Base-by-base conservation (phyloP, 2,329 filamentous ascomycete species). In the Aspergillus sp. region DNA sequence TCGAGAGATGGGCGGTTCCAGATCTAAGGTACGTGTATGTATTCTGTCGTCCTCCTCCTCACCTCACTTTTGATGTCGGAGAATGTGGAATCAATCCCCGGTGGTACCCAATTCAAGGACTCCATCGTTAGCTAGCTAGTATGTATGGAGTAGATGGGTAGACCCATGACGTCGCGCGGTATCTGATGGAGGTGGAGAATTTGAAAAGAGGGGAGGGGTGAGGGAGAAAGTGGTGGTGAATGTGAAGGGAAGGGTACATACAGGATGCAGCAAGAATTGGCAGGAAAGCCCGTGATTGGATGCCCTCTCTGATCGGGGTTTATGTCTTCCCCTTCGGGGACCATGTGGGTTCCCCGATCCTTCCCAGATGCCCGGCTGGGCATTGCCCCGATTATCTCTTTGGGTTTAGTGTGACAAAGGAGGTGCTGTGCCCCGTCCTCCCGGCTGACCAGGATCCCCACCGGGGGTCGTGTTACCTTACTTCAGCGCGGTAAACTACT, bases 261-360 rank as follows among this genome's bases (percentile, higher is more conserved):
- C 32, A 36, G 32, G 32, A 36, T 13, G 32, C 32, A 36, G 11
- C 10, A 36, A 36, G 32, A 36, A 36, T 36, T 36, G 32, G 32
- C 32, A 36, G 32, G 32, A 36, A 13, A 36, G 32, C 32, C 50
- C 19, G 47, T 57, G 42, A 64, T 66, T 64, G 60, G 63, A 25
- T 57, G 60, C 58, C 61, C 39, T 61, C 63, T 54, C 59, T 57
- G 59, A 21, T 64, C 64, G 64, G 65, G 65, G 49, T 64, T 64
- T 59, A 66, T 54, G 42, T 25, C 21, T 55, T 54, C 44, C 48
- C 23, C 39, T 54, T 66, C 65, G 65, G 65, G 64, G 65, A 67
- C 65, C 65, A 64, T 58, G 49, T 65, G 64, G 61, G 30, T 19
- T 63, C 63, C 65, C 65, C 65, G 65, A 66, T 66, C 62, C 56